Evolutionary conservation across 163 green algal genomes (phyloP).

Genomic region (Volvox carteri): DNA sequence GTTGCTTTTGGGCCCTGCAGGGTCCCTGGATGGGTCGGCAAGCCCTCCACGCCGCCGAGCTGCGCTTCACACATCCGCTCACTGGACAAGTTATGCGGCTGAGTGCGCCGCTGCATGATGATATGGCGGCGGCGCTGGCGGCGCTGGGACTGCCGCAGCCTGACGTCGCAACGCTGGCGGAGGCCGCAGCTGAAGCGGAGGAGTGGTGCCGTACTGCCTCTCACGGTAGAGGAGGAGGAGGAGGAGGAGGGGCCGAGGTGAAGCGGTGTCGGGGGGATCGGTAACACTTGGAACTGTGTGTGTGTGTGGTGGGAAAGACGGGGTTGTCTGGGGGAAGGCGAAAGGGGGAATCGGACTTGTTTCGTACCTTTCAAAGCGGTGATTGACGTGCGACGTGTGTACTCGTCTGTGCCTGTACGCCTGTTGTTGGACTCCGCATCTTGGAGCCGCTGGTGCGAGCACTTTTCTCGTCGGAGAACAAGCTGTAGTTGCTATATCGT

Average conservation of each 20-base stretch:
- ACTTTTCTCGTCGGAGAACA: no score
- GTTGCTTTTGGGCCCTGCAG: slow-evolving; percentile 19
- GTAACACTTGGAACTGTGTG: no score
- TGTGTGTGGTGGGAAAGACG: no score
- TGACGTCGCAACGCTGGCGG: slow-evolving; percentile 6
- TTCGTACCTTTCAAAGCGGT: no score
- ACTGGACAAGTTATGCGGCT: slow-evolving; percentile 49
- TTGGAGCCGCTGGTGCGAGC: no score
- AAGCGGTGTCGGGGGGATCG: no score
- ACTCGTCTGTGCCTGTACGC: no score
- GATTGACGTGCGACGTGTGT: no score
- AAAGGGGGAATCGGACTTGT: no score
- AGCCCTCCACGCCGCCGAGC: slow-evolving; percentile 64
- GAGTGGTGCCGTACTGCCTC: neutral
- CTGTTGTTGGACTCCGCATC: no score
- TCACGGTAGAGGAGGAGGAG: neutral
- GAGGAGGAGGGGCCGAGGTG: neutral
- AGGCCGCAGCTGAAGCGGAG: neutral
- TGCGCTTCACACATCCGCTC: slow-evolving; percentile 63
- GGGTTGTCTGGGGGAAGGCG: no score
- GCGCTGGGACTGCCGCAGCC: slow-evolving; percentile 49
- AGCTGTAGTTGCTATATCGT: no score
- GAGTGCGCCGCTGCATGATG: slow-evolving; percentile 59
- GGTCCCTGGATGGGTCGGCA: slow-evolving; percentile 70
- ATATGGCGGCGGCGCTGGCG: slow-evolving; percentile 54